phyloP scores from a whole-genome alignment of 345 rosid species.

The Arabidopsis arenosa region DNA sequence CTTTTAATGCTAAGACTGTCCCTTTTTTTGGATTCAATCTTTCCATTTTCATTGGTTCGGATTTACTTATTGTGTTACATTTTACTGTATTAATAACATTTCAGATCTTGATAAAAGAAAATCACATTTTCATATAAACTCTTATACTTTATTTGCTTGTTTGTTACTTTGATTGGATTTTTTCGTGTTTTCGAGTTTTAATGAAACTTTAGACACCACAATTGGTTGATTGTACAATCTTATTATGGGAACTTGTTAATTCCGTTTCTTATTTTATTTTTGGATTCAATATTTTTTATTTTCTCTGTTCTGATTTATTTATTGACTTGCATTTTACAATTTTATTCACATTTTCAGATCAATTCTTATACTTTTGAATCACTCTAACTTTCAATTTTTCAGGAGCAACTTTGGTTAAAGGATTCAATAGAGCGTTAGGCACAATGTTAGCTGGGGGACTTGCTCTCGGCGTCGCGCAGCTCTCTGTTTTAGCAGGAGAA shows the following conservation, averaged over 20 bases:
- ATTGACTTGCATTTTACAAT: background rate
- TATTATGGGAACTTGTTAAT: background rate
- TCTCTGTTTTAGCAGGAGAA: conserved; percentile 52
- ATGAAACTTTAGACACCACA: background rate
- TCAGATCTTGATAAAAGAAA: too few species aligned
- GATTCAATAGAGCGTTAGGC: conserved; percentile 81
- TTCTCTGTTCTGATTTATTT: background rate
- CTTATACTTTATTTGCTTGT: background rate
- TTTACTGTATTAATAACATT: background rate
- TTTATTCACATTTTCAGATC: background rate
- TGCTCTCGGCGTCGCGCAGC: conserved; percentile 73
- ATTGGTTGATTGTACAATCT: background rate
- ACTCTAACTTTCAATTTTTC: background rate
- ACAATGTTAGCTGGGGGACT: conserved; percentile 75
- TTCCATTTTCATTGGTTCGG: background rate
- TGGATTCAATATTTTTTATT: background rate
- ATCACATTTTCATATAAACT: background rate
- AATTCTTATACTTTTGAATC: background rate
- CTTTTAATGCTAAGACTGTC: background rate
- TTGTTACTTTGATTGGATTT: background rate
- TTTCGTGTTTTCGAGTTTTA: background rate
- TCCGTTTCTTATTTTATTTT: background rate
- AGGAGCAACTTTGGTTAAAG: conserved; percentile 86
- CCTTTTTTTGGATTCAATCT: background rate
- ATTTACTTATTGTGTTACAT: background rate